Evolutionary conservation across 2,329 filamentous ascomycete species (phyloP).

Genomic region (Pezicula neosporulosa): DNA sequence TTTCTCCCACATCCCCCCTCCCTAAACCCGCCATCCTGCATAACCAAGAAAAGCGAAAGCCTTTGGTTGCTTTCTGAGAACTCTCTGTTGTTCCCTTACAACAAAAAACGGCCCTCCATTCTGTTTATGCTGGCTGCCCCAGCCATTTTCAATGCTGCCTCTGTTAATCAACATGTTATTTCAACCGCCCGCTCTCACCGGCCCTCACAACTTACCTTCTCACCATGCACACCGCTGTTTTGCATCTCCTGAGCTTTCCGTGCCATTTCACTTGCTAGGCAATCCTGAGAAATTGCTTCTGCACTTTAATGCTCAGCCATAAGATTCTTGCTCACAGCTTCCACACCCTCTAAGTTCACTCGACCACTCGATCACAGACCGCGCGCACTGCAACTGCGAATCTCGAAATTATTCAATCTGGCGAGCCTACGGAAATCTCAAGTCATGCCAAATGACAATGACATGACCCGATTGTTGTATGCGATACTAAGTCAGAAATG

Average conservation of each 20-base stretch:
- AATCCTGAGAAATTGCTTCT: background rate
- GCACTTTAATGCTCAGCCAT: background rate
- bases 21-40: slow-evolving; percentile 8
- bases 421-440: slow-evolving; percentile 31
- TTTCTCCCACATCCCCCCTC: slow-evolving; percentile 2
- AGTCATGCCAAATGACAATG: slow-evolving; percentile 41
- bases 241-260: background rate
- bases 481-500: slow-evolving; percentile 52
- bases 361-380: background rate
- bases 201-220: slow-evolving; percentile 13
- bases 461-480: slow-evolving; percentile 49
- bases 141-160: slow-evolving; percentile 10
- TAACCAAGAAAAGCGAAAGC: slow-evolving; percentile 14
- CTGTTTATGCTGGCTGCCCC: slow-evolving; percentile 15
- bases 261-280: slow-evolving; percentile 1
- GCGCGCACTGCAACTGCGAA: background rate
- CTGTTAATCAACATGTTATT: slow-evolving; percentile 13
- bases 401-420: slow-evolving; percentile 12
- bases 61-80: slow-evolving; percentile 12
- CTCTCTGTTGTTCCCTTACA: background rate
- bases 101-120: background rate
- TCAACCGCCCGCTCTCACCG: slow-evolving; percentile 11
- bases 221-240: slow-evolving; percentile 18
- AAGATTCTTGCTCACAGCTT: background rate
- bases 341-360: background rate